A percentile compares a stretch with the other conserved stretches of the same genome.
Evolutionary conservation across 2,329 filamentous ascomycete species (phyloP).

Genomic region (Trichophaea hybrida): DNA sequence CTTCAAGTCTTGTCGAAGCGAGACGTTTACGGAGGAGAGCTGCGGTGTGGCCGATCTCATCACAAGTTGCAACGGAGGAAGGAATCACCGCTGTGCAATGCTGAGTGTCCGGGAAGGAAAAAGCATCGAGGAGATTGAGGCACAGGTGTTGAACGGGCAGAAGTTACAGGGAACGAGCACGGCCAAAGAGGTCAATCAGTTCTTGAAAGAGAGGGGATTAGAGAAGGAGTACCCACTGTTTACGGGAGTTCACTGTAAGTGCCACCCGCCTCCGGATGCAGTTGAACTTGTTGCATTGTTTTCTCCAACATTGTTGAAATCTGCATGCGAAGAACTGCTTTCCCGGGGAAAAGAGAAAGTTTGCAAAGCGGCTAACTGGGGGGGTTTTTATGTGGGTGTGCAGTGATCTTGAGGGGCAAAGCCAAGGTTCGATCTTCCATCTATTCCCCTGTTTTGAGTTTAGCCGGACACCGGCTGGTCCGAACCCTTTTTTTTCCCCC

Average conservation of each 20-base stretch:
- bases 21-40: constrained; percentile 92
- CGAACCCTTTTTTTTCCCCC: neutral
- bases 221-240: constrained; percentile 84
- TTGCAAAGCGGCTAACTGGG: constrained; percentile 6
- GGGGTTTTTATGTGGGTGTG: neutral
- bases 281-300: neutral
- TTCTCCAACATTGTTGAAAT: neutral
- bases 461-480: neutral
- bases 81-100: constrained; percentile 90
- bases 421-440: constrained; percentile 12
- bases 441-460: neutral
- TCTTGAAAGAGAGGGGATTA: constrained; percentile 61
- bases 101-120: constrained; percentile 67
- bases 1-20: constrained; percentile 65
- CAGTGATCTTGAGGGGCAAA: constrained; percentile 19
- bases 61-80: constrained; percentile 78
- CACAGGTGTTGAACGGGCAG: constrained; percentile 83
- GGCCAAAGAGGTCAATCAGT: constrained; percentile 77
- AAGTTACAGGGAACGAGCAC: constrained; percentile 91
- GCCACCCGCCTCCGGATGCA: neutral
- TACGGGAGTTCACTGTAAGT: constrained; percentile 55
- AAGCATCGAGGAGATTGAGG: constrained; percentile 74
- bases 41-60: constrained; percentile 92
- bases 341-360: neutral
- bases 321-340: neutral